A percentile compares a stretch with the other conserved stretches of the same genome.
Conservation (phyloP, 2,329 filamentous ascomycete species). For the Cercospora citrullina region DNA sequence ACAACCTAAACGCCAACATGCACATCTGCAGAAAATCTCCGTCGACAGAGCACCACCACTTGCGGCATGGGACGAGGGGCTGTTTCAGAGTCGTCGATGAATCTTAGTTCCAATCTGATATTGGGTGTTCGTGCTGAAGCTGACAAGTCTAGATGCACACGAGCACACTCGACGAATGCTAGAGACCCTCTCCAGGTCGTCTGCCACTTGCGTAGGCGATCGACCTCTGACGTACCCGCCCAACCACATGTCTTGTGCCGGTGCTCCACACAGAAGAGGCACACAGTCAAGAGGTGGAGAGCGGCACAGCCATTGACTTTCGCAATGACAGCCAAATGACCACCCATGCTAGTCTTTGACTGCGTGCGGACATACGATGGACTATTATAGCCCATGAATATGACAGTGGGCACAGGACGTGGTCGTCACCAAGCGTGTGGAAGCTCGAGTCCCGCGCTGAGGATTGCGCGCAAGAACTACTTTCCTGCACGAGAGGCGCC, state of each 20-base stretch:
- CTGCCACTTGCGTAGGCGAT: constrained; percentile 24
- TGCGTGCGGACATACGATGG: constrained; percentile 3
- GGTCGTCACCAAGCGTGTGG: neutral
- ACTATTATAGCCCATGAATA: constrained; percentile 3
- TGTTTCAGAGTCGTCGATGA: constrained; percentile 4
- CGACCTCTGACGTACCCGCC: constrained; percentile 10
- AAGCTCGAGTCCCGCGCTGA: neutral
- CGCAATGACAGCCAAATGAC: constrained; percentile 12
- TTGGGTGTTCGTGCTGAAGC: neutral
- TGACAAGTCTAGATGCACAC: constrained; percentile 21
- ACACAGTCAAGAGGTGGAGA: constrained; percentile 8
- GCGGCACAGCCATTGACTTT: constrained; percentile 17
- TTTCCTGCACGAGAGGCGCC: neutral
- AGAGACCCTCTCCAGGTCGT: constrained; percentile 30
- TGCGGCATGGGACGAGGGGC: neutral
- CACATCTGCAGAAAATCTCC: neutral
- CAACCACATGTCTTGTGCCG: neutral
- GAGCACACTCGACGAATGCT: constrained; percentile 27
- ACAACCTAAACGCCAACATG: neutral
- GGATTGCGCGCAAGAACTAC: neutral
- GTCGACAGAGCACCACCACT: neutral
- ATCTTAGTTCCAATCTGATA: neutral
- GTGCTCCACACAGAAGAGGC: constrained; percentile 4
- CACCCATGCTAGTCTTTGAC: neutral
- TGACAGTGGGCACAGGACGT: neutral